phyloP scores from a whole-genome alignment of 2,329 filamentous ascomycete genomes.

The Aspergillus glaucus region DNA sequence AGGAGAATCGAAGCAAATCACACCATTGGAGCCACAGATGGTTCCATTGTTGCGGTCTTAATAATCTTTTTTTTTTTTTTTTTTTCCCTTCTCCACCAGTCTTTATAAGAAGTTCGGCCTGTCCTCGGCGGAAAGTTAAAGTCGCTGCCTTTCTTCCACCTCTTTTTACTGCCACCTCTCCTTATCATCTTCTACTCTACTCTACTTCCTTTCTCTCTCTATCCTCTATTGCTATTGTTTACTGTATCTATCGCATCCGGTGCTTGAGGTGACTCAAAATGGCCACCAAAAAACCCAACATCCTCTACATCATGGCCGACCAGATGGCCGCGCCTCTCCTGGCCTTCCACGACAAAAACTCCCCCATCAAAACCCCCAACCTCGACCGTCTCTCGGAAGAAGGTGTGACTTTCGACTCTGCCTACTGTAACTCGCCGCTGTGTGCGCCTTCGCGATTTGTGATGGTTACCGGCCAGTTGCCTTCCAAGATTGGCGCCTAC shows the following conservation, averaged over 20 bases:
- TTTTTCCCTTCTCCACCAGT: slow-evolving; percentile 3
- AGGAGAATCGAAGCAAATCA: slow-evolving; percentile 9
- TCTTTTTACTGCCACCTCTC: slow-evolving; percentile 1
- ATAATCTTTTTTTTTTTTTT: slow-evolving; percentile 4
- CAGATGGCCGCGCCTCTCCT: slow-evolving; percentile 85
- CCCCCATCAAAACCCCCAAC: slow-evolving; percentile 87
- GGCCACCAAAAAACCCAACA: slow-evolving; percentile 58
- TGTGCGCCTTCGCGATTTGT: slow-evolving; percentile 91
- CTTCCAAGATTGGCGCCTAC: slow-evolving; percentile 84
- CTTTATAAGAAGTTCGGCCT: neutral
- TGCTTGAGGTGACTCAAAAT: slow-evolving; percentile 14
- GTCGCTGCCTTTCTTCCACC: slow-evolving; percentile 1
- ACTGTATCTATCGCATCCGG: too few species aligned
- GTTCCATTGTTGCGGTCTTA: neutral
- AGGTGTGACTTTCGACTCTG: slow-evolving; percentile 85
- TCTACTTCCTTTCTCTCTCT: slow-evolving; percentile 3
- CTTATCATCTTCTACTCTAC: slow-evolving; percentile 3
- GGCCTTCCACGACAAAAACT: slow-evolving; percentile 83
- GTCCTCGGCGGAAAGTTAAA: too few species aligned
- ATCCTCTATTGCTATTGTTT: neutral
- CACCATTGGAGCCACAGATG: slow-evolving; percentile 16
- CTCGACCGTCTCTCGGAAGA: slow-evolving; percentile 74
- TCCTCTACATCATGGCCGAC: slow-evolving; percentile 94
- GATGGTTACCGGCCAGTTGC: slow-evolving; percentile 86
- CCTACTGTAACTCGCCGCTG: slow-evolving; percentile 88